These are phyloP conservation scores for Pseudonectria foliicola DNA, from an alignment of 2,329 filamentous ascomycete genomes.

Conservation along the genomic window DNA sequence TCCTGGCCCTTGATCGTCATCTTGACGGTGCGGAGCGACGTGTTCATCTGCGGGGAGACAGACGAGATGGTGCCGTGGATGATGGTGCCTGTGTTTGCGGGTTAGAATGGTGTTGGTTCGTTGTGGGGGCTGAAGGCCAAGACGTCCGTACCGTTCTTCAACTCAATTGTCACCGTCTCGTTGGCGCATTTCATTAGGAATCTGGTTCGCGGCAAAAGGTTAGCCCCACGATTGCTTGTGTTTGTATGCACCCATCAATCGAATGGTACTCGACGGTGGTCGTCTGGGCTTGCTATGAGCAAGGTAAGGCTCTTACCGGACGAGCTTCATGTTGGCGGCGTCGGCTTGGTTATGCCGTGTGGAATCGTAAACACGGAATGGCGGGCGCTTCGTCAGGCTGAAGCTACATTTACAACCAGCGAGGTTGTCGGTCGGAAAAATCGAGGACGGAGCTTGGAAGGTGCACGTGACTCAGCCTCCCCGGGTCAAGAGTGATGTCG, in stretches of 20 bases:
- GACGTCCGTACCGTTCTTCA: conserved; percentile 78
- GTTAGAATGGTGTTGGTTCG: not conserved
- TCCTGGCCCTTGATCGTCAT: conserved; percentile 90
- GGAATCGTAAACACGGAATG: too few relatives aligned
- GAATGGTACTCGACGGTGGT: not conserved
- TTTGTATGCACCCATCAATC: too few relatives aligned
- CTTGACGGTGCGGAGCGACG: conserved; percentile 88
- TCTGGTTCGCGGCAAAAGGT: conserved; percentile 42
- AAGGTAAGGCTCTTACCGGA: conserved; percentile 59
- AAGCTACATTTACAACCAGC: conserved; percentile 18
- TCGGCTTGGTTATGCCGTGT: conserved; percentile 9
- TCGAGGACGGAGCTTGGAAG: conserved; percentile 16
- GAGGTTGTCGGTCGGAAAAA: conserved; percentile 28
- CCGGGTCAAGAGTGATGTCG: too few relatives aligned
- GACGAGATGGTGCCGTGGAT: conserved; percentile 95
- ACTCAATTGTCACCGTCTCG: conserved; percentile 95
- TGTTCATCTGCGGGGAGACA: conserved; percentile 98
- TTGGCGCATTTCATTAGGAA: conserved; percentile 99
- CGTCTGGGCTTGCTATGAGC: not conserved
- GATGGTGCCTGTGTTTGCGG: conserved; percentile 64
- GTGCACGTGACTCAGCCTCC: conserved; percentile 14
- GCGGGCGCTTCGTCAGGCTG: conserved; percentile 17
- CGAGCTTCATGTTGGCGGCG: conserved; percentile 78
- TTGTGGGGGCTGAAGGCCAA: not conserved
- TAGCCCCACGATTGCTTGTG: conserved; percentile 9